Percentiles rank a stretch among this genome's conserved stretches.
These are phyloP conservation scores for Penicillium salamii DNA, from an alignment of 495 filamentous ascomycete genomes.

Conservation along the genomic window DNA sequence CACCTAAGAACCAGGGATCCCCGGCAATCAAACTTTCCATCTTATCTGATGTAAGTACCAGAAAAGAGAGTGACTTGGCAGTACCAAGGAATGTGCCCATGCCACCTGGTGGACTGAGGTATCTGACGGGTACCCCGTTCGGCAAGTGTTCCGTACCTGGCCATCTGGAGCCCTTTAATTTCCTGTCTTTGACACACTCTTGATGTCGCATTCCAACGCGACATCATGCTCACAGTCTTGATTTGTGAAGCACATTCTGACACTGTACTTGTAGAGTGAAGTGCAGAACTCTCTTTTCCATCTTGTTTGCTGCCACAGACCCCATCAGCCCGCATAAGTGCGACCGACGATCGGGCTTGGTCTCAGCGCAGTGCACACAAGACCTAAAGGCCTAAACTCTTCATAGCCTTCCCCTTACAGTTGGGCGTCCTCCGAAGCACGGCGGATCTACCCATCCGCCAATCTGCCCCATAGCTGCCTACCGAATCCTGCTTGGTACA, in stretches of 20 bases:
- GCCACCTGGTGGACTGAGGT: neutral
- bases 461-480: constrained; percentile 9
- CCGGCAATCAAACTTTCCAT: constrained; percentile 8
- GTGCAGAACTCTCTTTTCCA: no score
- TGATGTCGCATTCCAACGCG: no score
- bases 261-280: no score
- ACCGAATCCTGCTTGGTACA: constrained; percentile 13
- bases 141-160: constrained; percentile 5
- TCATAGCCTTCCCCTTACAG: constrained; percentile 14
- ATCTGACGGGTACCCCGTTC: constrained; percentile 1
- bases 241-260: no score
- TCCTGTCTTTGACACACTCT: neutral
- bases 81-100: neutral
- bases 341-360: constrained; percentile 34
- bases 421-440: constrained; percentile 9
- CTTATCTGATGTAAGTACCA: constrained; percentile 25
- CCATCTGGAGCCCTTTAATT: neutral
- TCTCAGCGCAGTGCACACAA: constrained; percentile 8
- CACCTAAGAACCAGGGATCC: neutral
- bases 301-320: constrained; percentile 14
- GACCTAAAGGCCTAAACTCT: constrained; percentile 2
- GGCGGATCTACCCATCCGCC: constrained; percentile 22
- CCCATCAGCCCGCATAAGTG: constrained; percentile 41
- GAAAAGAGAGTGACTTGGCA: constrained; percentile 5
- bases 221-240: neutral